Base-by-base conservation (phyloP, 129 eudicot genomes). In the Flaveria ramosissima region DNA sequence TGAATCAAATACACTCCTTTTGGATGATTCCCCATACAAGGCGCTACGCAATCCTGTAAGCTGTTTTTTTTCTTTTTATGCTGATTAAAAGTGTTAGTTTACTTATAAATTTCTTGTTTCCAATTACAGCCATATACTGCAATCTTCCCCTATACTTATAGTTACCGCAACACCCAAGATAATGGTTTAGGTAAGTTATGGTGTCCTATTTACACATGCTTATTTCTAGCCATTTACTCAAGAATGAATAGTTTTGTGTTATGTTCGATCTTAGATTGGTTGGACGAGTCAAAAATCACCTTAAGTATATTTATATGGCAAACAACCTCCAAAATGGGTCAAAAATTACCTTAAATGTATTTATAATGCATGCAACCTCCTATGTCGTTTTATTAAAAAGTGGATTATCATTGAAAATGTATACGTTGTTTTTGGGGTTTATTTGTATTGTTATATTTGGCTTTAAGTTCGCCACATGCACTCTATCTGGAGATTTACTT, bases 11-110 rank as follows among this genome's bases (percentile, higher is more conserved):
- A 93, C 98, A 39, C 78, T 93, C 42, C 55, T 93, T 82, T 75
- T 93, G 75, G 98, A 93, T 74, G 93, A 86, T 85, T 85, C 96
- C 67, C 96, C 98, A 11, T 74, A 81, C 62, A 88, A 90, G 73
- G 96, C 96, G 46, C 64, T 93, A 53, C 83, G 88, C 24, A 91
- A 91, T 68, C 97, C 97, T 5, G 97, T 91, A 80, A 78, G 85
- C 72, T 62, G 27, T 32, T 60, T 39, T 70, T 42, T 4, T 59
- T 66, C 41, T 36, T 15, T n/a, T 79, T 20, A 26, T 71, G 27
- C 2, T 45, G 55, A 15, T 19, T 39, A 36, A 71, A n/a, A 27
- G 70, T 77, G 53, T 43, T 71, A 71, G 77, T 61, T 48, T 47
- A 11, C 50, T 39, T 13, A 16, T 41, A 62, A 70, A 59, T 19